Conservation (phyloP, 805 yeast species). For the Nakazawaea populi region DNA sequence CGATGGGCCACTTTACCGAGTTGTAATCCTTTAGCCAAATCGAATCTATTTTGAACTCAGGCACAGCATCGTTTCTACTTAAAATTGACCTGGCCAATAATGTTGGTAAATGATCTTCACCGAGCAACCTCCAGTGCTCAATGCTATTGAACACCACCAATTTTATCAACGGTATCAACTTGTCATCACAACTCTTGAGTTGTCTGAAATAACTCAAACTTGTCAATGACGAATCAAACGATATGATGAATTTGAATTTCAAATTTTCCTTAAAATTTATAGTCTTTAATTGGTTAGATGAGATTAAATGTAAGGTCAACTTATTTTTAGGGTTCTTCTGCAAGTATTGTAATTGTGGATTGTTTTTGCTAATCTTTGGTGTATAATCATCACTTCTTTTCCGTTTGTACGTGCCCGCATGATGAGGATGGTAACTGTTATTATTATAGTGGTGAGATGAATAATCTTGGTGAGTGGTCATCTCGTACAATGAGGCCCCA, state of each 20-base stretch:
- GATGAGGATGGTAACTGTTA: background rate
- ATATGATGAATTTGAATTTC: slow-evolving; percentile 36
- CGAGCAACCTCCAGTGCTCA: slow-evolving; percentile 30
- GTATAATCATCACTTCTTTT: slow-evolving; percentile 23
- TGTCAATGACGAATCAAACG: slow-evolving; percentile 40
- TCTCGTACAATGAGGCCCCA: slow-evolving; percentile 52
- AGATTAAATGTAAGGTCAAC: slow-evolving; percentile 33
- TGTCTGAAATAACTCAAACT: slow-evolving; percentile 17
- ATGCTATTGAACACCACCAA: slow-evolving; percentile 38
- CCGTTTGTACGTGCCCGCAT: background rate
- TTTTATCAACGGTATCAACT: slow-evolving; percentile 37
- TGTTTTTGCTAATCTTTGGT: slow-evolving; percentile 25
- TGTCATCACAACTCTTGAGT: slow-evolving; percentile 7
- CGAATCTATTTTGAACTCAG: slow-evolving; percentile 11
- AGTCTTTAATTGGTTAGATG: slow-evolving; percentile 37
- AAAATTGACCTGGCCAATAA: slow-evolving; percentile 17
- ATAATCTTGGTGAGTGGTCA: slow-evolving; percentile 16
- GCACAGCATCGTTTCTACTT: slow-evolving; percentile 8
- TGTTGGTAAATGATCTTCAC: slow-evolving; percentile 13
- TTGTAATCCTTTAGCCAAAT: slow-evolving; percentile 22
- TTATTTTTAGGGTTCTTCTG: slow-evolving; percentile 15
- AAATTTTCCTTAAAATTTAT: slow-evolving; percentile 26
- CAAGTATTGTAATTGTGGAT: slow-evolving; percentile 16
- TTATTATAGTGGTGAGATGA: background rate
- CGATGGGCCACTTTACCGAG: slow-evolving; percentile 13